phyloP scores from a whole-genome alignment of 1,284 basidiomycete genomes.

The Grifola frondosa region DNA sequence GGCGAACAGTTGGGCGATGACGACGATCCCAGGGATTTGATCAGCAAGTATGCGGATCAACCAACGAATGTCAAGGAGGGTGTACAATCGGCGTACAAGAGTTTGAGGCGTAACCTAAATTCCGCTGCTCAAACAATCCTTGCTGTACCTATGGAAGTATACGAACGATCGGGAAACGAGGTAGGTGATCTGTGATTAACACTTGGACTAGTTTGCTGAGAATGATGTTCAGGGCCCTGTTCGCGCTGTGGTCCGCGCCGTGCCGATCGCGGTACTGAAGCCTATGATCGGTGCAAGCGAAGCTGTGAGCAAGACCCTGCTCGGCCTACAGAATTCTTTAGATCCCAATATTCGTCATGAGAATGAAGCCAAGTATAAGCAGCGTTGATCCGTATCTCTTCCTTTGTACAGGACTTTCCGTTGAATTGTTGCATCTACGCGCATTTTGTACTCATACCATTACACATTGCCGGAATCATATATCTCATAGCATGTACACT shows the following conservation, averaged over 20 bases:
- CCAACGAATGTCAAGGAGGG: constrained; percentile 84
- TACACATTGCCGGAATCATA: constrained; percentile 21
- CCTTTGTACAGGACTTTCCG: neutral
- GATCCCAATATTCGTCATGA: constrained; percentile 80
- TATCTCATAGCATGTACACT: constrained; percentile 25
- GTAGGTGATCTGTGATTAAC: constrained; percentile 41
- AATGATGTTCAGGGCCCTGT: constrained; percentile 70
- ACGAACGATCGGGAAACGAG: constrained; percentile 87
- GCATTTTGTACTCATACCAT: constrained; percentile 21
- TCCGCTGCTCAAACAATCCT: constrained; percentile 97
- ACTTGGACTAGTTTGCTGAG: constrained; percentile 1
- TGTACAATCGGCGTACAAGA: constrained; percentile 86
- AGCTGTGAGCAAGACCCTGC: constrained; percentile 91
- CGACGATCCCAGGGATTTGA: constrained; percentile 48
- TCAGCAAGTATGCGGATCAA: constrained; percentile 91
- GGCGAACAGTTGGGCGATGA: constrained; percentile 41
- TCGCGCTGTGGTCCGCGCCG: constrained; percentile 90
- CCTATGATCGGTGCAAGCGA: constrained; percentile 97
- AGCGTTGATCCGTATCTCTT: constrained; percentile 41
- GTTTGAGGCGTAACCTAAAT: constrained; percentile 81
- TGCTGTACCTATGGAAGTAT: constrained; percentile 98
- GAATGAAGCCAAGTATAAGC: constrained; percentile 88
- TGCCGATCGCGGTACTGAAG: constrained; percentile 94
- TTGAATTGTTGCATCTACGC: constrained; percentile 12
- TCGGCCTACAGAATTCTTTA: constrained; percentile 88